Evolutionary conservation across 2,329 filamentous ascomycete species (phyloP), one percentile per base, ranked within the genome.

Genomic region (Delphinella strobiligena): DNA sequence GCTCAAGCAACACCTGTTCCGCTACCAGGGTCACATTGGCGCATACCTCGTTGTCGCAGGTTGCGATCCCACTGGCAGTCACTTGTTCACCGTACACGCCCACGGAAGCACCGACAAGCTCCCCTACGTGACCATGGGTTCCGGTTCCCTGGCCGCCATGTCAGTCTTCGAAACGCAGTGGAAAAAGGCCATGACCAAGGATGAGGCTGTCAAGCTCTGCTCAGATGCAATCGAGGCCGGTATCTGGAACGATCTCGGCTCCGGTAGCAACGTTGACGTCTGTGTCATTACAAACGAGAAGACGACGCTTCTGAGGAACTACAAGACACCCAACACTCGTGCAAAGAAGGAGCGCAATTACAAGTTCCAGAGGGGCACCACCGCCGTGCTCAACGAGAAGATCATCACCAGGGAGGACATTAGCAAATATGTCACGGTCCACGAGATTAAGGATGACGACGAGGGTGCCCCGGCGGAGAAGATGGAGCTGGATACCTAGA

Each of bases 1-100:
- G 72, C 80, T 98, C 49, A 98, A 98, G 74, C 91, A 98, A 69
- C 91, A 98, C 64, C 83, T 98, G 47, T 98, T 98, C 82, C 80
- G 84, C 54, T 85, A 98, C 72, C 91, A 98, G 64, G 91, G 91
- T 52, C 76, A 98, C 69, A 94, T 98, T 52, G 91, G 93, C 52
- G 91, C 91, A 48, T 98, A 98, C 66, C 80, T 98, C 43, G 91
- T 98, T 50, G 85, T 98, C 43, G 91, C 91, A 29, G 91, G 91
- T 49, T 88, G 93, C 57, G 91, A 98, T 61, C 89, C 93, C 24
- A 98, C 91, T 1, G 91, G 91, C 54, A 78, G 82, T 34, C 87
- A 94, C 55, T 80, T 98, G 46, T 98, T 93, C 72, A 98, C 93
- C 48, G 91, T 98, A 32, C 91, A 98, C 67, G 91, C 91, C 44